phyloP scores from a whole-genome alignment of 345 rosid species.

The Euphorbia lathyris region DNA sequence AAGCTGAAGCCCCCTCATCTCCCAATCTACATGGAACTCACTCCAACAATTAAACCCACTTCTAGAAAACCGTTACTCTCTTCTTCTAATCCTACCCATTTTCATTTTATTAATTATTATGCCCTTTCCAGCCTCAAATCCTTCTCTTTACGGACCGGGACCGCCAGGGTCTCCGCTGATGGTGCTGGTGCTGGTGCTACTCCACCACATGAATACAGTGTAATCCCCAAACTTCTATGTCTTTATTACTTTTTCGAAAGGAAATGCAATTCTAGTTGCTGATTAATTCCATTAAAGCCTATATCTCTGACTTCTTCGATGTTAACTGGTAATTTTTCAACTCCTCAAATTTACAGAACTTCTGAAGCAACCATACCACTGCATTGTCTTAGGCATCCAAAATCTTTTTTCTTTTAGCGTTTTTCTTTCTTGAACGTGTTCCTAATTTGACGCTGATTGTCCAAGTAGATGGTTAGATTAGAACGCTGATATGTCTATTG shows the following conservation, averaged over 20 bases:
- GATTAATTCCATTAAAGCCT: too few species aligned
- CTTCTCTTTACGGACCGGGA: constrained; percentile 19
- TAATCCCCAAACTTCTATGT: constrained; percentile 30
- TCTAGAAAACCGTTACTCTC: constrained; percentile 27
- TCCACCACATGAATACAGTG: constrained; percentile 39
- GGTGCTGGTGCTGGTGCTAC: constrained; percentile 33
- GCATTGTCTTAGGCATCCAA: too few species aligned
- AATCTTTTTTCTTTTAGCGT: not conserved
- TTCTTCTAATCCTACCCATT: not conserved
- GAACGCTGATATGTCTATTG: not conserved
- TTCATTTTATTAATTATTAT: constrained; percentile 17
- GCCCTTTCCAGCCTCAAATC: constrained; percentile 22
- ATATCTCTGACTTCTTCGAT: not conserved
- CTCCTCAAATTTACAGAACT: not conserved
- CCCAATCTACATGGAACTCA: constrained; percentile 18
- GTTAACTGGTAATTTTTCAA: not conserved
- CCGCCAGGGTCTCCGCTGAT: constrained; percentile 32
- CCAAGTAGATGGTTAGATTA: not conserved
- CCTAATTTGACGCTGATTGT: not conserved
- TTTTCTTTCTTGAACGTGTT: constrained; percentile 1
- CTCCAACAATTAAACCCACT: constrained; percentile 21
- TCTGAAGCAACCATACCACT: not conserved
- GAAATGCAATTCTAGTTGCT: too few species aligned
- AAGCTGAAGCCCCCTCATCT: constrained; percentile 30
- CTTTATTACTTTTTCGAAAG: too few species aligned